Base-by-base conservation (phyloP, 2,329 filamentous ascomycete species). In the Colletotrichum godetiae region DNA sequence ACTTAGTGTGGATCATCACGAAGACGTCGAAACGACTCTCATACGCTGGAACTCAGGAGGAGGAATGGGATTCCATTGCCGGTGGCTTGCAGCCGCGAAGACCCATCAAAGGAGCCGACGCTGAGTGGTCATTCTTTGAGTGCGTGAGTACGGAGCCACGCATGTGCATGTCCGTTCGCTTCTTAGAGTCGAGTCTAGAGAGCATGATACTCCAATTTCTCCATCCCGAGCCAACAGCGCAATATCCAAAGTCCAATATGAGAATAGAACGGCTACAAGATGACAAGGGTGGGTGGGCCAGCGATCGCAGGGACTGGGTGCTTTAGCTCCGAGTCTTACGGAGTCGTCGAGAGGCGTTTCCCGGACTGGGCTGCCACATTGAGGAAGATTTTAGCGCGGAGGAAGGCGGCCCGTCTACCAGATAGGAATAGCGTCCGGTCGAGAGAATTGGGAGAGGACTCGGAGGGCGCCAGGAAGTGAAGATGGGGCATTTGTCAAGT, bases 331-430 rank as follows among this genome's bases (percentile, higher is more conserved):
- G 56, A 46, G 27, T n/a, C 19, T 27, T 22, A 46, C n/a, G n/a
- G n/a, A n/a, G n/a, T n/a, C n/a, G 58, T 55, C 53, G 35, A 53
- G 57, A 63, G 69, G 66, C 19, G 59, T 33, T 46, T 22, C 7
- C 53, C 59, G 59, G 59, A 6, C 59, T 63, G 31, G 56, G 31
- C 12, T 72, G 29, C 74, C 66, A 60, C 35, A 68, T 75, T 31
- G 59, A 42, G 73, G 19, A 58, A 52, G 35, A 55, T 66, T 61
- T 70, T 66, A 74, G 69, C 59, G 73, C 75, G 75, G 75, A 76
- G 75, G 73, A 72, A 75, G 73, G 73, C 75, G 75, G 75, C 60
- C 73, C 75, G 75, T 71, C 64, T 35, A 67, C 64, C 60, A 76
- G 75, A 72, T 71, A 75, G 75, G 75, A 42, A 66, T 72, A 74